A percentile compares a stretch with the other conserved stretches of the same genome.
These are phyloP conservation scores for Secale cereale DNA, from an alignment of 176 grass and related monocot genomes.

Conservation along the genomic window DNA sequence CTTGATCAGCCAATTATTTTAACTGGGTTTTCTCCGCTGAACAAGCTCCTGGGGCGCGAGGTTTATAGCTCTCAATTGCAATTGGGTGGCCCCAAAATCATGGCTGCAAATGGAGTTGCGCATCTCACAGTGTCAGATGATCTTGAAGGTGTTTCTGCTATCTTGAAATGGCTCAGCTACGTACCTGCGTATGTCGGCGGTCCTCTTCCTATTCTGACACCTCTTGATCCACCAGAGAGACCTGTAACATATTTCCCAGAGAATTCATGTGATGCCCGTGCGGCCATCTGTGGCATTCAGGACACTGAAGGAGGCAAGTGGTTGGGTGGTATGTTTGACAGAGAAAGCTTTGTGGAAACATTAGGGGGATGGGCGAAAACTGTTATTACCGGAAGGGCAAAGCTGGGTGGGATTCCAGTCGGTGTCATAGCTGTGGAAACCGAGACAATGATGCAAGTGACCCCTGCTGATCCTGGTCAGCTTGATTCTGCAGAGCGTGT, in stretches of 20 bases:
- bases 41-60: slow-evolving; percentile 95
- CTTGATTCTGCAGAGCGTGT: slow-evolving; percentile 89
- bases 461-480: slow-evolving; percentile 93
- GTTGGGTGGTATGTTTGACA: slow-evolving; percentile 97
- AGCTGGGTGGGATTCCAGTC: slow-evolving; percentile 91
- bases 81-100: slow-evolving; percentile 97
- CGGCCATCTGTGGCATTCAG: slow-evolving; percentile 74
- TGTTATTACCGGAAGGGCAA: slow-evolving; percentile 91
- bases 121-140: slow-evolving; percentile 97
- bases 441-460: slow-evolving; percentile 93
- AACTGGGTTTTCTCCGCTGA: slow-evolving; percentile 83
- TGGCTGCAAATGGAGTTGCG: slow-evolving; percentile 96
- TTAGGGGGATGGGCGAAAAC: slow-evolving; percentile 99
- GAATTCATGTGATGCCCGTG: slow-evolving; percentile 87
- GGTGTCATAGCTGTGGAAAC: slow-evolving; percentile 96
- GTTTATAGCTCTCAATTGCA: slow-evolving; percentile 99
- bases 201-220: slow-evolving; percentile 79
- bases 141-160: slow-evolving; percentile 93
- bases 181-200: slow-evolving; percentile 85
- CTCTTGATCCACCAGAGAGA: slow-evolving; percentile 86
- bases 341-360: slow-evolving; percentile 86
- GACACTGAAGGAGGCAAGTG: slow-evolving; percentile 59
- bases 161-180: slow-evolving; percentile 98
- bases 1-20: slow-evolving; percentile 97
- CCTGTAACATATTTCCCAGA: slow-evolving; percentile 74